Evolutionary conservation across 495 filamentous ascomycete species (phyloP), one percentile per base, ranked within the genome.

Genomic region (Podospora pseudocomata): DNA sequence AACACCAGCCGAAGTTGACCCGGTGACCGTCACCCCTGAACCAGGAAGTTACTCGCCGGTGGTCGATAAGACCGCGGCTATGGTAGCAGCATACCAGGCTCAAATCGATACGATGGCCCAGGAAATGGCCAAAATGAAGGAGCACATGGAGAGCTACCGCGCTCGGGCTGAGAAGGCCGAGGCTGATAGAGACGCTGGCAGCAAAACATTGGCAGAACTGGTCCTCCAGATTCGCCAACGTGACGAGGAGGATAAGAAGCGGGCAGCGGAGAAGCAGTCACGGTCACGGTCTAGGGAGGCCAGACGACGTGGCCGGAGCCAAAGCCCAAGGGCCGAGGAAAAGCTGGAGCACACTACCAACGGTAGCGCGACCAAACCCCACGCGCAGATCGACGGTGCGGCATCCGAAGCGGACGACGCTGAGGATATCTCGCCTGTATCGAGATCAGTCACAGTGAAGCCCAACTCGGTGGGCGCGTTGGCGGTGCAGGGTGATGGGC

Each of bases 151-250:
- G 61, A 79, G 80, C 0, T 97, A 92, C 79, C 89, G 89, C 70
- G 79, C 85, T 18, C 87, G 91, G 16, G 92, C 93, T 2, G 89
- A 96, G 76, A 86, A 80, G 60, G 93, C 94, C 3, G 93, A 97
- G 74, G 81, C 84, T 20, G 92, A 97, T 69, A 84, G 86, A 28
- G 83, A 85, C 66, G 80, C 84, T 53, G 84, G 87, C 61, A 87
- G 89, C 63, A 89, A 89, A 74, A 91, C 89, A 1, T 79, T 99
- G 26, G 89, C 90, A 0, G 92, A 97, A 75, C 94, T 97, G 93
- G 89, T 97, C 18, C 87, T 91, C 72, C 90, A 89, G 32, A 88
- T 96, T 58, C 86, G 92, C 60, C 82, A 82, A 70, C 89, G 89
- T 66, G 89, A 92, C 44, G 85, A 87, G 65, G 76, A 79, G 32